Evolutionary conservation across 108 stramenopile species (phyloP).

Genomic region (Parietichytrium sp.): DNA sequence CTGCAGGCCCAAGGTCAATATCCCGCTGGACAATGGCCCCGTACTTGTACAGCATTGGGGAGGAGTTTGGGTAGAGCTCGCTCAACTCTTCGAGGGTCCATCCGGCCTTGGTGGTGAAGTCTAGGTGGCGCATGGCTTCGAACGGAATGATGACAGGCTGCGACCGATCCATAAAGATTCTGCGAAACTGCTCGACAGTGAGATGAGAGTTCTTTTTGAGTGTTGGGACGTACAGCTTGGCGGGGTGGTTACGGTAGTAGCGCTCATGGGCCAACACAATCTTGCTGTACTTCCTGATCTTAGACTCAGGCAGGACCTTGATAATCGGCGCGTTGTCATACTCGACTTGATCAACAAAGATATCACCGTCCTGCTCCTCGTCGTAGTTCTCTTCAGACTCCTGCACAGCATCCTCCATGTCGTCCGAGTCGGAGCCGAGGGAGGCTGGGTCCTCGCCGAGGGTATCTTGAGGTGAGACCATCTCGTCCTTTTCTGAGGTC

Average conservation of each 20-base stretch:
- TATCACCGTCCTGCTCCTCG: not conserved
- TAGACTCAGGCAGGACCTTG: not conserved
- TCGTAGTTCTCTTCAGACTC: not conserved
- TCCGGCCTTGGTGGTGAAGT: constrained; percentile 22
- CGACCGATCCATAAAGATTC: constrained; percentile 11
- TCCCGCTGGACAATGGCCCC: not conserved
- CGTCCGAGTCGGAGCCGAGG: not conserved
- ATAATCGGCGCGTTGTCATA: constrained; percentile 23
- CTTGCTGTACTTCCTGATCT: constrained; percentile 31
- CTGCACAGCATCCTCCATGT: not conserved
- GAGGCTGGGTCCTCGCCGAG: not conserved
- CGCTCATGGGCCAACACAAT: constrained; percentile 22
- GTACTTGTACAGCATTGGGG: constrained; percentile 35
- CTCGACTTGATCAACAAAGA: constrained; percentile 9
- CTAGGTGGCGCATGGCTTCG: constrained; percentile 22
- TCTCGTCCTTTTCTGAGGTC: not conserved
- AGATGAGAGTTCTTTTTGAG: not conserved
- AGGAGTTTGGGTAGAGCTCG: constrained; percentile 27
- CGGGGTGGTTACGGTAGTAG: constrained; percentile 35
- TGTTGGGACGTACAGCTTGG: constrained; percentile 16
- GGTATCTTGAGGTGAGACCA: constrained; percentile 9
- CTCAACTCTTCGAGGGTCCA: constrained; percentile 13
- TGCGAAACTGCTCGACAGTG: constrained; percentile 31
- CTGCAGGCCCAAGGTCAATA: constrained; percentile 3
- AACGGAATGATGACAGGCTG: constrained; percentile 36